Conservation (phyloP, 495 filamentous ascomycete genomes). For the Peziza echinospora region DNA sequence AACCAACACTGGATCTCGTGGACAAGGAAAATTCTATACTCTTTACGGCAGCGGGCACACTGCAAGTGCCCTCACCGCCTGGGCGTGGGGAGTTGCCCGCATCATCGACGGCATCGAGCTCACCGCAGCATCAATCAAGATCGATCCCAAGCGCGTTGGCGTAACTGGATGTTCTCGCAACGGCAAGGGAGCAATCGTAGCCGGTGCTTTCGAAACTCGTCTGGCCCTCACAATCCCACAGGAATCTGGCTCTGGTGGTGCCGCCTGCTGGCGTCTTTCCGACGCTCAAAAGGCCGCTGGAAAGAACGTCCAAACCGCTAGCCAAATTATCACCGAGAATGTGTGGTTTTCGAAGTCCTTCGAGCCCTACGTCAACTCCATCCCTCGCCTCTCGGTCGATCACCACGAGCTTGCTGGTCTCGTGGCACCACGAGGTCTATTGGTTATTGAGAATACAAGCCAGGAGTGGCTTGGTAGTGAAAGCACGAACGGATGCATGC, state of each 20-base stretch:
- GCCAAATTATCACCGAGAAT: slow-evolving; percentile 27
- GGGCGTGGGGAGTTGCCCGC: slow-evolving; percentile 29
- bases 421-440: slow-evolving; percentile 23
- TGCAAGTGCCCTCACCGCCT: slow-evolving; percentile 25
- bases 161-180: slow-evolving; percentile 32
- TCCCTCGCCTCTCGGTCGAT: slow-evolving; percentile 21
- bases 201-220: slow-evolving; percentile 27
- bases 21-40: slow-evolving; percentile 26
- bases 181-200: slow-evolving; percentile 30
- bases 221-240: slow-evolving; percentile 28
- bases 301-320: slow-evolving; percentile 24
- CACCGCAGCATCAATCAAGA: slow-evolving; percentile 19
- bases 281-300: slow-evolving; percentile 22
- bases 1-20: slow-evolving; percentile 16
- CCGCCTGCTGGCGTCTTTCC: slow-evolving; percentile 28
- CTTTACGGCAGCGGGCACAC: slow-evolving; percentile 23
- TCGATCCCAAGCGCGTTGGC: slow-evolving; percentile 22
- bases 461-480: slow-evolving; percentile 25
- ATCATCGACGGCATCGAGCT: slow-evolving; percentile 28
- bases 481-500: slow-evolving; percentile 24
- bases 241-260: slow-evolving; percentile 28
- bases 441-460: slow-evolving; percentile 25
- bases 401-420: slow-evolving; percentile 25
- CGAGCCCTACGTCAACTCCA: slow-evolving; percentile 12
- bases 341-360: slow-evolving; percentile 27